Evolutionary conservation across 2,329 filamentous ascomycete species (phyloP), one percentile per base, ranked within the genome.

Genomic region (Chrysoporthe cubensis): DNA sequence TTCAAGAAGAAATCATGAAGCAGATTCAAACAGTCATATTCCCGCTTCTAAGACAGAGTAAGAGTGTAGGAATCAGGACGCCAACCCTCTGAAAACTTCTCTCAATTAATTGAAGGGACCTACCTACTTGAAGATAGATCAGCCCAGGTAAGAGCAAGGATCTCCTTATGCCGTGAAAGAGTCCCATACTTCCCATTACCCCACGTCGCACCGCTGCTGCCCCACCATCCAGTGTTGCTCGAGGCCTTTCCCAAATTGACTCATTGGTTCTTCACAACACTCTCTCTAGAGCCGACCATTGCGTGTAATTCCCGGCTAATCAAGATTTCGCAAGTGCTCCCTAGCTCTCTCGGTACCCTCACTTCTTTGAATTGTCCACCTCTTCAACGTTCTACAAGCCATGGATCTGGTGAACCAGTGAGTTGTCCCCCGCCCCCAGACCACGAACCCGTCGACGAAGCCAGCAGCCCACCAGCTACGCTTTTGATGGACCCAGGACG

Each of bases 381-480:
- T 32, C 46, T 9, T 2, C 56, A 61, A 62, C 8, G 21, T 2
- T n/a, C 8, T 18, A 13, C 18, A 13, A 44, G 54, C 68, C 73
- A 86, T 87, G 83, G 84, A 87, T 82, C 77, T 85, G 70, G 82
- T 87, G 69, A 83, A 86, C 76, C 82, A 82, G 84, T 86, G 52
- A 73, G 72, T 82, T 82, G 66, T 66, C 44, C 62, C 66, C 59
- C 64, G 64, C 65, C 66, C 65, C 62, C 61, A 59, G 34, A 37
- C 42, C 46, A 34, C 16, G 62, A 40, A 16, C 26, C 26, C 26
- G 26, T 26, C 26, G 26, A 26, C 26, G 26, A 26, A 26, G 26
- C 26, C 26, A 26, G 26, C 26, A 26, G 26, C 26, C 26, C 2
- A 2, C 26, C 26, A 26, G 26, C 26, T 26, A 26, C 26, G 26